These are phyloP conservation scores for Aspergillus unguis DNA, from an alignment of 2,329 filamentous ascomycete genomes.

Conservation along the genomic window DNA sequence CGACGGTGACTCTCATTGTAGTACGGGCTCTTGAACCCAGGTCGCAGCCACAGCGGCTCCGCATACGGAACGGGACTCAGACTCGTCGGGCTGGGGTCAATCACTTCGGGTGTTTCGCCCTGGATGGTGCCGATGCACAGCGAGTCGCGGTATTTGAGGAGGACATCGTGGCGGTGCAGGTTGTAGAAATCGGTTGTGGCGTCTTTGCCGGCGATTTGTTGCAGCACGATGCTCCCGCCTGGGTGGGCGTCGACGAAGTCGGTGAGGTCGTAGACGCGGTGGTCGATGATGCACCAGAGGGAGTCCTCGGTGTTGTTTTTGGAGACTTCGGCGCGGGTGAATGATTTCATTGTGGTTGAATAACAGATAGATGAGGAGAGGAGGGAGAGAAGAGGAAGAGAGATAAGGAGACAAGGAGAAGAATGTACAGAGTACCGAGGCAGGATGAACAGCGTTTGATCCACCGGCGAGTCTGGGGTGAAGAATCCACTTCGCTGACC, in stretches of 20 bases:
- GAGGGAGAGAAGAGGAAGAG: neutral
- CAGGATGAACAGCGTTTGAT: too few species aligned
- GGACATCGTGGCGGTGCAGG: constrained; percentile 85
- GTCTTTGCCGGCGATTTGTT: constrained; percentile 76
- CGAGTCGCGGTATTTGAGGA: constrained; percentile 68
- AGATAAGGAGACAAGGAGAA: neutral
- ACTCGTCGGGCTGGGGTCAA: constrained; percentile 67
- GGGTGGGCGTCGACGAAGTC: constrained; percentile 85
- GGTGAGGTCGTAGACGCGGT: constrained; percentile 79
- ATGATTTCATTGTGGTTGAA: constrained; percentile 23
- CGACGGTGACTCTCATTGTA: constrained; percentile 70
- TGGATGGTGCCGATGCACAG: constrained; percentile 72
- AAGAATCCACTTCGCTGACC: neutral
- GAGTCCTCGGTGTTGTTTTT: constrained; percentile 73
- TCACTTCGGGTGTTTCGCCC: constrained; percentile 71
- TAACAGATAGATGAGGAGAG: neutral
- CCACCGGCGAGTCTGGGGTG: neutral
- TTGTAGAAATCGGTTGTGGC: constrained; percentile 86
- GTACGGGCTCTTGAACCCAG: constrained; percentile 74
- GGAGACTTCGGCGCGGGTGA: constrained; percentile 61
- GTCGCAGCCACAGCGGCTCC: constrained; percentile 78
- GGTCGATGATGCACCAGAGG: constrained; percentile 81
- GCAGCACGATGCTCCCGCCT: constrained; percentile 73
- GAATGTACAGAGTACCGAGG: too few species aligned
- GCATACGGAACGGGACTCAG: constrained; percentile 76